Evolutionary conservation across 164 flowering plant species (phyloP), one percentile per base, ranked within the genome.

Genomic region (Chimonanthus praecox): DNA sequence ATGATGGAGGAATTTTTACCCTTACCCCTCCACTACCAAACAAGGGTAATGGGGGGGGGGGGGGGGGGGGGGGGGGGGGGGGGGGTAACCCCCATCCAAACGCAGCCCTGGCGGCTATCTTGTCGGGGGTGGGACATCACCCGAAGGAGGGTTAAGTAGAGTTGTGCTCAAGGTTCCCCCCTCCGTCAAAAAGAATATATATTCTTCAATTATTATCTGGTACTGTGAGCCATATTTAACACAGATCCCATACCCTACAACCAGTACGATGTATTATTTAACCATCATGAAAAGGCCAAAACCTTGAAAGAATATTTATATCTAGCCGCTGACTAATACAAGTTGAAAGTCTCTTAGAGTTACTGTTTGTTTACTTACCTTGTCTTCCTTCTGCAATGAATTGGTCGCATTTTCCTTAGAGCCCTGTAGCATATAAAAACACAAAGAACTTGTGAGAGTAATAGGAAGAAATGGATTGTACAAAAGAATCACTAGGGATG

Each of bases 381-480:
- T 79, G 68, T 78, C 69, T 61, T 81, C 86, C 74, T 80, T 84
- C 72, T 79, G 88, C 74, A 83, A 78, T 67, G 76, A 64, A 70
- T 74, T 80, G 69, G 58, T 61, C 79, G 82, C 84, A 60, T 94
- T 94, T 79, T 94, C 98, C 84, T 90, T 94, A 80, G 87, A 84
- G 63, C 85, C 92, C 98, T 91, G 46, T 48, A 78, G 71, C 62
- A 81, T 81, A 81, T 10, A 76, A 21, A 50, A 44, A 75, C 58
- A 61, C 21, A 77, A 33, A 68, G 20, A 50, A 69, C 58, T 46
- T 16, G 62, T 64, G 11, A 68, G 72, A 44, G 13, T 66, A 63
- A 20, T 33, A 44, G 49, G 68, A 49, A 76, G 58, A 64, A 48
- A 58, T 33, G 33, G 33, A 33, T 1, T 33, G 33, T 33, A 33